Evolutionary conservation across 768 basidiomycete species (phyloP), one percentile per base, ranked within the genome.

Genomic region (Lactarius hatsudake): DNA sequence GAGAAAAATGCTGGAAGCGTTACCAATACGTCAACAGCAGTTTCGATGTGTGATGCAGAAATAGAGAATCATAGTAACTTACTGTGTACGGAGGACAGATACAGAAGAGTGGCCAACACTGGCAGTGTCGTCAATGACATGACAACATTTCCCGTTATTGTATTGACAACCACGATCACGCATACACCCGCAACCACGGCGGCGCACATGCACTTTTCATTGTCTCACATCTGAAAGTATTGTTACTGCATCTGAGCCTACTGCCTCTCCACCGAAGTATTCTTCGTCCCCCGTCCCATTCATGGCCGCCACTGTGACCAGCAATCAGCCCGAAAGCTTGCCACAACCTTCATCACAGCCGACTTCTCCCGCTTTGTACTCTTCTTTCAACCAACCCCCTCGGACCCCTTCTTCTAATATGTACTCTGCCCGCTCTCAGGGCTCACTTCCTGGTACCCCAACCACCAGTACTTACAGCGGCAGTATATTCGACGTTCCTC

Each of bases 401-500:
- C 51, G 61, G 68, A 34, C 75, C 34, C 42, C 61, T 77, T 78
- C 83, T 71, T 79, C 75, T 68, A 67, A 77, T 67, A 74, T 73
- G 64, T 76, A 74, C 42, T 73, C 77, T 26, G 72, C 80, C 43
- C 81, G 80, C 66, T 78, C 78, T 58, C 82, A 81, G 65, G 77
- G 73, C 64, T 77, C 78, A 28, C 78, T 79, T 1, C 83, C 82
- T 56, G 80, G 73, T 17, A 81, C 80, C 3, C 79, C 78, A 68
- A 81, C 79, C 69, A 69, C 63, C 55, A 76, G 72, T 45, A 72
- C 34, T 7, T 43, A 72, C 66, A 63, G 67, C 62, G 66, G 59
- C 64, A 69, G 61, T 45, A 73, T 79, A 51, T 79, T 87, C 28
- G 89, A 91, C 2, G 81, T 86, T 0, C 89, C 88, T 3, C 72